phyloP scores from a whole-genome alignment of 2,329 filamentous ascomycete genomes.

The Neoscytalidium dimidiatum region DNA sequence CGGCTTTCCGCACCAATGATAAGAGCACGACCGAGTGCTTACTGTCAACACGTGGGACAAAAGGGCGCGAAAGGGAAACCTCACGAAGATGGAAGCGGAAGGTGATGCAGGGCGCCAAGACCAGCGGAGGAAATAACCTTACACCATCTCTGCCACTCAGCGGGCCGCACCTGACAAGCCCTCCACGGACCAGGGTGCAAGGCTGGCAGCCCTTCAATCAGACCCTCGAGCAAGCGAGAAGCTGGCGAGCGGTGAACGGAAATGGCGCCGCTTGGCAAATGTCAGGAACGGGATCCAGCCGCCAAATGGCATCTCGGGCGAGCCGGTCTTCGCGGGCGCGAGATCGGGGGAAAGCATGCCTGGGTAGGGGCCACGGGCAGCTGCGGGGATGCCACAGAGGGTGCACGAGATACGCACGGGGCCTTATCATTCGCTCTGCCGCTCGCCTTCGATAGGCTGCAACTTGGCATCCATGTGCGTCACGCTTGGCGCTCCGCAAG shows the following conservation, averaged over 20 bases:
- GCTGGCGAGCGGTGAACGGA: background rate
- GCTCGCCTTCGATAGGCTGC: conserved; percentile 3
- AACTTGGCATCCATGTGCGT: conserved; percentile 7
- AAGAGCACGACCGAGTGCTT: conserved; percentile 6
- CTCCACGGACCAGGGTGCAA: background rate
- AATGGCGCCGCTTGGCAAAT: background rate
- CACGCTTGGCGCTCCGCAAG: background rate
- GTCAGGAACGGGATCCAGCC: background rate
- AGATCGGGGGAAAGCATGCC: background rate
- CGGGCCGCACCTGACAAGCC: background rate
- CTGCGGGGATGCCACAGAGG: conserved; percentile 8
- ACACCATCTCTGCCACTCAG: conserved; percentile 3
- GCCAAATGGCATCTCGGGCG: background rate
- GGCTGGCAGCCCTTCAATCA: background rate
- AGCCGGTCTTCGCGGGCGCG: background rate
- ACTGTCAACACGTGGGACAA: conserved; percentile 4
- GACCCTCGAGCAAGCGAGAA: background rate
- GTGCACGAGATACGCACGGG: conserved; percentile 11
- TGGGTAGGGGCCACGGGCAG: no score
- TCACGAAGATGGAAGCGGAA: conserved; percentile 19
- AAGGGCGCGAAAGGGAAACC: background rate
- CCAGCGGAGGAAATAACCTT: conserved; percentile 10
- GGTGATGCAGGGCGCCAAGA: conserved; percentile 17
- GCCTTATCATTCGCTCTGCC: conserved; percentile 17
- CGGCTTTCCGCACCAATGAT: background rate